phyloP scores from a whole-genome alignment of 257 asterid species.

The Solanum megistacrolobum region DNA sequence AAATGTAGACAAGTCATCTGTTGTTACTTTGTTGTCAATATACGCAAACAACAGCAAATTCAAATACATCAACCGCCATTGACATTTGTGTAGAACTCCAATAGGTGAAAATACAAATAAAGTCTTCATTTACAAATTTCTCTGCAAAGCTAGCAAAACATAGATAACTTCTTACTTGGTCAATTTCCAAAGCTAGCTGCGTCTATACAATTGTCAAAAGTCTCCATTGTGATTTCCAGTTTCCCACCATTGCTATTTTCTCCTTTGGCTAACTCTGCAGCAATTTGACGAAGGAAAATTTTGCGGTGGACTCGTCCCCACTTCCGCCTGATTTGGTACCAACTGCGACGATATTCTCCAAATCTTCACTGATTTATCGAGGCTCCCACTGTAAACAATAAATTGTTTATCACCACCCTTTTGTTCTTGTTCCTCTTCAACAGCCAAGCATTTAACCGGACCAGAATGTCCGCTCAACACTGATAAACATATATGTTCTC shows the following conservation, averaged over 20 bases:
- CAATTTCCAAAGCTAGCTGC: not conserved
- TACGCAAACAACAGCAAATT: not conserved
- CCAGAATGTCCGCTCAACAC: constrained; percentile 73
- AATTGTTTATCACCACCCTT: constrained; percentile 17
- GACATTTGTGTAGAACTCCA: not conserved
- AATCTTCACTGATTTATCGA: constrained; percentile 57
- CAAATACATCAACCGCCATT: not conserved
- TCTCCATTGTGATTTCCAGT: not conserved
- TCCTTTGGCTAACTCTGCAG: constrained; percentile 1
- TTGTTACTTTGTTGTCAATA: not conserved
- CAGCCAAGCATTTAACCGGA: constrained; percentile 91
- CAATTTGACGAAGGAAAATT: not conserved
- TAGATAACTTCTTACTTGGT: not conserved
- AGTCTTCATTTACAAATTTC: not conserved
- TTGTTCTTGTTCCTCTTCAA: constrained; percentile 37
- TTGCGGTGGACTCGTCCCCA: constrained; percentile 4
- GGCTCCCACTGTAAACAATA: constrained; percentile 58
- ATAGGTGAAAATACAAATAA: not conserved
- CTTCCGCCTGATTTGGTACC: not conserved
- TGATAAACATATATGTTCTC: constrained; percentile 44
- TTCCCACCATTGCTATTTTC: not conserved
- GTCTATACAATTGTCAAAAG: not conserved
- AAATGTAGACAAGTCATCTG: not conserved
- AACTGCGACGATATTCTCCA: constrained; percentile 39
- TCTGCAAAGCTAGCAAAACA: not conserved